phyloP scores from a whole-genome alignment of 176 grass and related monocot genomes.

The Metroxylon sagu region DNA sequence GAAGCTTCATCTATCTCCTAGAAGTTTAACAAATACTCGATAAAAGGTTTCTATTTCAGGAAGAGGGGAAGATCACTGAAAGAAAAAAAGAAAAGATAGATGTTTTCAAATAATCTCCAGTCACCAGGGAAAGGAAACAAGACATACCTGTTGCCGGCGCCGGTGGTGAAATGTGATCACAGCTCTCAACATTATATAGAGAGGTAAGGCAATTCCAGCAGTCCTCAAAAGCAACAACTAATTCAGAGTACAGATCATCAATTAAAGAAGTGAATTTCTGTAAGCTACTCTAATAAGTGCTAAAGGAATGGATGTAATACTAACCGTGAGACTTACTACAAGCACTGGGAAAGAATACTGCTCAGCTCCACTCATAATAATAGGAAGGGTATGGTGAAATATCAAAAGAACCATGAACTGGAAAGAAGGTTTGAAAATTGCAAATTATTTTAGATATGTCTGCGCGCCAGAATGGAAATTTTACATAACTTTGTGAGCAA shows the following conservation, averaged over 20 bases:
- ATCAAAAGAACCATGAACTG: conserved; percentile 57
- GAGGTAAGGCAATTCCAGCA: conserved; percentile 39
- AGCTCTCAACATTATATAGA: conserved; percentile 42
- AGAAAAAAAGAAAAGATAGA: too few species aligned
- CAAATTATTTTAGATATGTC: too few species aligned
- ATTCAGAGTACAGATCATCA: background rate
- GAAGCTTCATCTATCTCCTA: conserved; percentile 14
- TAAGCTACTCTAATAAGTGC: background rate
- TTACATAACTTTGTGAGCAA: too few species aligned
- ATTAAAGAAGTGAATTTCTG: background rate
- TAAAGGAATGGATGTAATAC: background rate
- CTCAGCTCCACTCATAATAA: conserved; percentile 20
- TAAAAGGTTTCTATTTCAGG: too few species aligned
- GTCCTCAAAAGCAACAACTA: conserved; percentile 55
- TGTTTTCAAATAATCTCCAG: too few species aligned
- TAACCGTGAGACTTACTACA: conserved; percentile 30
- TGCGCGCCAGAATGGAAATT: too few species aligned
- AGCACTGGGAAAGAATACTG: conserved; percentile 32
- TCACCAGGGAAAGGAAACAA: too few species aligned
- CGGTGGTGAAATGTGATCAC: conserved; percentile 28
- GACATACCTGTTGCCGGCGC: conserved; percentile 9
- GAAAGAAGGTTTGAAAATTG: background rate
- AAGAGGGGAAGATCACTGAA: background rate
- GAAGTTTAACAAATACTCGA: background rate
- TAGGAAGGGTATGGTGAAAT: conserved; percentile 39